Conservation (phyloP, 768 basidiomycete species). For the Trametes cubensis region DNA sequence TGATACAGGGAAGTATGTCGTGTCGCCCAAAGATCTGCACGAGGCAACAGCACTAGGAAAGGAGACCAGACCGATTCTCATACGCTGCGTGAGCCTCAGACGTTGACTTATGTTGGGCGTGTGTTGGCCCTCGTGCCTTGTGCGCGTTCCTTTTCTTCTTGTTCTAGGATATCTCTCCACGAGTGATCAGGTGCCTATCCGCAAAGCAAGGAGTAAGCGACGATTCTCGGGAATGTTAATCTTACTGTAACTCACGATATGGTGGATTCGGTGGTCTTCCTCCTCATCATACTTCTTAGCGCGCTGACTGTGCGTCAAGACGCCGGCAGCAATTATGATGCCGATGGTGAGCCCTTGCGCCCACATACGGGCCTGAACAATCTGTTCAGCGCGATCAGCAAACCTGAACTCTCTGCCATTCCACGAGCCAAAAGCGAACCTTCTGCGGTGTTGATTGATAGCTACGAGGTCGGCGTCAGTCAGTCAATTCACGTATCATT, state of each 20-base stretch:
- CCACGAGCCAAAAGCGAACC: constrained; percentile 15
- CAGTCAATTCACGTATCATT: neutral
- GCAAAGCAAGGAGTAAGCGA: neutral
- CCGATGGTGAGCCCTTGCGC: constrained; percentile 18
- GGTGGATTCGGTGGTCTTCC: constrained; percentile 30
- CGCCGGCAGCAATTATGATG: constrained; percentile 27
- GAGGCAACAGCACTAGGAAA: too few species aligned
- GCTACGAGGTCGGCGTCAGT: constrained; percentile 8
- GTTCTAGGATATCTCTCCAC: constrained; percentile 35
- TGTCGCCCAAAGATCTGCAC: too few species aligned
- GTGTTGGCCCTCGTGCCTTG: constrained; percentile 2
- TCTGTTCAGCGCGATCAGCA: constrained; percentile 30
- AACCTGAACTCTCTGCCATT: too few species aligned
- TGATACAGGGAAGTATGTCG: neutral
- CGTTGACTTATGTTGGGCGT: constrained; percentile 5
- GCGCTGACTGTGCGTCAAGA: constrained; percentile 56
- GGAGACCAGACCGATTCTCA: neutral
- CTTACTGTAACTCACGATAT: constrained; percentile 30
- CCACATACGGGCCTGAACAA: constrained; percentile 70
- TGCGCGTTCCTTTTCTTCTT: constrained; percentile 24
- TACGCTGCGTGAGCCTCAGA: neutral
- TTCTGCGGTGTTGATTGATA: constrained; percentile 38
- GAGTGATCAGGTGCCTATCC: constrained; percentile 35
- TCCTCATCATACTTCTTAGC: constrained; percentile 38
- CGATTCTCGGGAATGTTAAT: neutral